Evolutionary conservation across 2,329 filamentous ascomycete genomes (phyloP), one percentile per base, ranked within the genome.

Genomic region (Aureobasidium sp.): DNA sequence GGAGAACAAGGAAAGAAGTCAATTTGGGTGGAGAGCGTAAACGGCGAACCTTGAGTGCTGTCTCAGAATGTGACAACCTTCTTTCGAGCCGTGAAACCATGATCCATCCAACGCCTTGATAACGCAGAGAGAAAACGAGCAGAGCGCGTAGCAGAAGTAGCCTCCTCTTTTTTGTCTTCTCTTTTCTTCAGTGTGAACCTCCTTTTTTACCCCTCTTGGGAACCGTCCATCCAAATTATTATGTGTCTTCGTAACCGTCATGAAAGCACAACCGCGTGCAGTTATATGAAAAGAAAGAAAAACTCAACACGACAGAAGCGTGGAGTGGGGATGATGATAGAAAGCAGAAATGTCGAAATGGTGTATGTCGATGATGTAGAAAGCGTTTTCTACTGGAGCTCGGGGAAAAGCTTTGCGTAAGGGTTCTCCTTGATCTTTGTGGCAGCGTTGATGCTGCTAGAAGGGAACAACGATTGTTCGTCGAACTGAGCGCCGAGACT

Each of bases 231-330:
- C 57, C 57, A 60, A 60, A 33, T 33, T 50, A 48, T 39, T 39
- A 40, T 40, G 11, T 27, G 22, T 50, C 27, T 31, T 60, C 57
- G 57, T 60, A 27, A 22, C 45, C 47, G 15, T 52, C 47, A 9
- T 50, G n/a, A 60, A 60, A 60, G 56, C 47, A 44, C 45, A 19
- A 33, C 12, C 24, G 45, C n/a, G 47, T 60, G 57, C 35, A 52
- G 19, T 17, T 31, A 35, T 33, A 44, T 60, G 33, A 31, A 40
- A 60, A 60, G 17, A 27, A 37, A 24, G 22, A 48, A 33, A 19
- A 49, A 52, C 57, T 60, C 57, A 31, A 60, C 57, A 60, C 57
- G 57, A n/a, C 47, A 8, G 35, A n/a, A 33, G 37, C 57, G 57
- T 52, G 57, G 57, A 60, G 57, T 60, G 12, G 37, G 47, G 49